These are phyloP conservation scores for Seminavis robusta DNA, from an alignment of 108 stramenopile genomes.

Conservation along the genomic window DNA sequence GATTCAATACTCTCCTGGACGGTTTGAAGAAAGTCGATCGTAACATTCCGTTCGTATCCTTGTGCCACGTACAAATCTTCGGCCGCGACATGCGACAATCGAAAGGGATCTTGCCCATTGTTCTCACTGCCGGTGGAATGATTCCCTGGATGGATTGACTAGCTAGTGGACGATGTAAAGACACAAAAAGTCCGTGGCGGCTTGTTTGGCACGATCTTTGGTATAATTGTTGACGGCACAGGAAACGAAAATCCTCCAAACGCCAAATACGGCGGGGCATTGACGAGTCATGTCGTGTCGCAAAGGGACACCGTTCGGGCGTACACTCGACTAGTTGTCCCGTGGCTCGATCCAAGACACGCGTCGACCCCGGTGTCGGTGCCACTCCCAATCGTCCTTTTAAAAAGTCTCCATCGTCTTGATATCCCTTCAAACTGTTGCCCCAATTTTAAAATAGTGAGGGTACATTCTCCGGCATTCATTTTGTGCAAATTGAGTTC, in stretches of 20 bases:
- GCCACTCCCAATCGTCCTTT: constrained; percentile 31
- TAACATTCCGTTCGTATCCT: constrained; percentile 13
- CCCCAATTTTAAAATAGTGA: too few species aligned
- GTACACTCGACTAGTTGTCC: constrained; percentile 24
- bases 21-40: constrained; percentile 10
- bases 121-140: background rate
- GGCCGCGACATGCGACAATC: constrained; percentile 15
- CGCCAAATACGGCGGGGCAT: constrained; percentile 32
- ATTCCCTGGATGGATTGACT: too few species aligned
- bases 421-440: too few species aligned
- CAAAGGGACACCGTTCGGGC: constrained; percentile 14
- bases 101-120: constrained; percentile 35
- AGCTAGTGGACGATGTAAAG: too few species aligned
- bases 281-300: constrained; percentile 16
- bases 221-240: too few species aligned
- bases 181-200: constrained; percentile 25
- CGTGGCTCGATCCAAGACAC: constrained; percentile 22
- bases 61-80: constrained; percentile 17
- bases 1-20: constrained; percentile 13
- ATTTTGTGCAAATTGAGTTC: constrained; percentile 6
- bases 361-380: constrained; percentile 18
- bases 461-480: constrained; percentile 24
- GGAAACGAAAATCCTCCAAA: constrained; percentile 27
- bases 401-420: too few species aligned
- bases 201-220: constrained; percentile 10